Evolutionary conservation across 164 flowering plant genomes (phyloP), one percentile per base, ranked within the genome.

Genomic region (Chloranthus sessilifolius): DNA sequence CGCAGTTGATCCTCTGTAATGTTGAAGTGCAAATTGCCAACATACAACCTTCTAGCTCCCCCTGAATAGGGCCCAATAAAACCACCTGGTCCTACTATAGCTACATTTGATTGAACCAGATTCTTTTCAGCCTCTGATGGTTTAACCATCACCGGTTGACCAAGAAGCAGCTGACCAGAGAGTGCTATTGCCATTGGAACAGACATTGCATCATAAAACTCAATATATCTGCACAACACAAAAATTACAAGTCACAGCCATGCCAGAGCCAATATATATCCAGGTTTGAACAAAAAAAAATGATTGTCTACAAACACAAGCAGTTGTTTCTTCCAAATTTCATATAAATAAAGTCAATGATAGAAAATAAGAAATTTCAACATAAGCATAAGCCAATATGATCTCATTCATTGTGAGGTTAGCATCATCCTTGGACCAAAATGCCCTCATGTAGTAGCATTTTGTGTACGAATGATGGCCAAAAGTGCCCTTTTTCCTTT

Each of bases 101-200:
- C 58, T 19, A 84, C 20, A 46, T 80, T 85, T 36, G 98, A 79
- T 60, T 85, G 96, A 31, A 83, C 96, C 53, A 85, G 77, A 61
- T 91, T 91, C 67, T 91, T 91, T 64, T 91, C 98, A 59, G 98
- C 96, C 71, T 91, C 98, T 41, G 96, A 91, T 48, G 96, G 98
- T 60, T 91, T 91, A 47, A 91, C 95, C 95, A 85, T 91, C 61
- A 91, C 90, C 2, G 95, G 95, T 59, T 68, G 78, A 43, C 98
- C 88, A 58, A 72, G 82, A 50, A 91, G 86, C 17, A 57, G 77
- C 58, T 88, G 98, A 47, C 98, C 98, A 59, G 96, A 88, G 17
- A 91, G 77, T 42, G 96, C 98, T 69, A 91, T 88, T 12, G 95
- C 98, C 96, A 88, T 88, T 26, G 98, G 98, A 29, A 88, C 98